Conservation (phyloP, 805 yeast genomes). For the Saturnispora galanensis region DNA sequence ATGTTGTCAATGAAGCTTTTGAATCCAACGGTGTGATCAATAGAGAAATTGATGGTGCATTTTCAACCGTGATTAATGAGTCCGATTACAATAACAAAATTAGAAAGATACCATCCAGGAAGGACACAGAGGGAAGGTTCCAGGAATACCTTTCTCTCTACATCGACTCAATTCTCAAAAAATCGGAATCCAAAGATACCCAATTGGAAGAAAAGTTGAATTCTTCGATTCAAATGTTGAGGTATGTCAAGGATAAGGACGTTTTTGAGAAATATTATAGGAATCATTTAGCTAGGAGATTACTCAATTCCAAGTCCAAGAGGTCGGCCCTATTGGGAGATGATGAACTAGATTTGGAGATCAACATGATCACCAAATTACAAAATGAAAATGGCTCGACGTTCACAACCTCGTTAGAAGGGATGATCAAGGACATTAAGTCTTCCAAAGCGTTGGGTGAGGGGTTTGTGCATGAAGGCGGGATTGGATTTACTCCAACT, state of each 20-base stretch:
- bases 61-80: slow-evolving; percentile 50
- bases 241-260: slow-evolving; percentile 72
- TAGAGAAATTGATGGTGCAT: slow-evolving; percentile 49
- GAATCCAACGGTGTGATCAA: slow-evolving; percentile 38
- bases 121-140: slow-evolving; percentile 22
- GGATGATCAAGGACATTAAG: slow-evolving; percentile 77
- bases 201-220: not conserved
- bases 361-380: slow-evolving; percentile 52
- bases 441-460: slow-evolving; percentile 40
- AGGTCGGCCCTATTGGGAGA: not conserved
- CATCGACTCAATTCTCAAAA: slow-evolving; percentile 48
- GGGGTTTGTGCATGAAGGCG: slow-evolving; percentile 26
- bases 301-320: slow-evolving; percentile 37
- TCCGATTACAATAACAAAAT: slow-evolving; percentile 16
- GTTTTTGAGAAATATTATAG: slow-evolving; percentile 77
- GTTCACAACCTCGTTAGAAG: slow-evolving; percentile 70
- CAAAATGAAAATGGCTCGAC: slow-evolving; percentile 72
- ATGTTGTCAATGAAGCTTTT: slow-evolving; percentile 40
- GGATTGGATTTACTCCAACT: slow-evolving; percentile 13
- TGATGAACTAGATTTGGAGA: slow-evolving; percentile 46
- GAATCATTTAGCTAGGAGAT: slow-evolving; percentile 75
- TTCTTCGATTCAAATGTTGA: slow-evolving; percentile 45
- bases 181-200: slow-evolving; percentile 36
- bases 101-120: not conserved
- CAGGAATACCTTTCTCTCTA: slow-evolving; percentile 49